These are phyloP conservation scores for Pisolithus microcarpus DNA, from an alignment of 768 basidiomycete genomes.

Conservation along the genomic window DNA sequence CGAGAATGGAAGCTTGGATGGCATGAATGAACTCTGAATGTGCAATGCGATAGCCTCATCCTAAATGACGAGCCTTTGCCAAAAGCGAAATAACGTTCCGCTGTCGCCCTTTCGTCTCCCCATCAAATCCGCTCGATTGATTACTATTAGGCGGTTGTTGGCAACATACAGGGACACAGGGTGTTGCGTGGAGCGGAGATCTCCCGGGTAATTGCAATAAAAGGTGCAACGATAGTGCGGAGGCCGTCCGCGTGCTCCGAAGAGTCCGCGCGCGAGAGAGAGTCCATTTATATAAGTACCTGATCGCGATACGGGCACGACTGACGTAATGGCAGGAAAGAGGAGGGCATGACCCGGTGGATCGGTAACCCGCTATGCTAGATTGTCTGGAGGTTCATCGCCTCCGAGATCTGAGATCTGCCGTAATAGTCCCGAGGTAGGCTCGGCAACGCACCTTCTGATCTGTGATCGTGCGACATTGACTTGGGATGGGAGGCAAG, in stretches of 20 bases:
- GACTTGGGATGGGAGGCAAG: slow-evolving; percentile 25
- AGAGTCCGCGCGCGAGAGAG: slow-evolving; percentile 17
- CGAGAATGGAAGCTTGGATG: slow-evolving; percentile 19
- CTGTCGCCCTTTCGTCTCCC: not conserved
- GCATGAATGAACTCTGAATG: not conserved
- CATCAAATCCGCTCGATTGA: not conserved
- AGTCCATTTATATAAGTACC: slow-evolving; percentile 11
- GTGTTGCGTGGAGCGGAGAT: slow-evolving; percentile 10
- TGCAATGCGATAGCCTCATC: not conserved
- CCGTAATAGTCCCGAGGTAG: slow-evolving; percentile 25
- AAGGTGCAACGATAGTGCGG: too few species aligned
- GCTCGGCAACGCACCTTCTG: slow-evolving; percentile 23
- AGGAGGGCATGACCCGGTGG: slow-evolving; percentile 2
- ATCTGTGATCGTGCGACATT: slow-evolving; percentile 56
- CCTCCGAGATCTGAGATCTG: slow-evolving; percentile 14
- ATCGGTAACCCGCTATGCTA: not conserved
- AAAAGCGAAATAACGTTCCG: slow-evolving; percentile 1
- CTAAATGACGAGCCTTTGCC: not conserved
- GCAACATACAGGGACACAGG: slow-evolving; percentile 5
- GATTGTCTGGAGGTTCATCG: slow-evolving; percentile 4
- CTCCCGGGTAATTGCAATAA: not conserved
- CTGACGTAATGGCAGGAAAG: slow-evolving; percentile 27
- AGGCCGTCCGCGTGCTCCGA: too few species aligned
- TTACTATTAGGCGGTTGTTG: slow-evolving; percentile 12
- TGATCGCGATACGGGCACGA: slow-evolving; percentile 22